phyloP scores from a whole-genome alignment of 352 stramenopile genomes.

The Globisporangium megalacanthum region DNA sequence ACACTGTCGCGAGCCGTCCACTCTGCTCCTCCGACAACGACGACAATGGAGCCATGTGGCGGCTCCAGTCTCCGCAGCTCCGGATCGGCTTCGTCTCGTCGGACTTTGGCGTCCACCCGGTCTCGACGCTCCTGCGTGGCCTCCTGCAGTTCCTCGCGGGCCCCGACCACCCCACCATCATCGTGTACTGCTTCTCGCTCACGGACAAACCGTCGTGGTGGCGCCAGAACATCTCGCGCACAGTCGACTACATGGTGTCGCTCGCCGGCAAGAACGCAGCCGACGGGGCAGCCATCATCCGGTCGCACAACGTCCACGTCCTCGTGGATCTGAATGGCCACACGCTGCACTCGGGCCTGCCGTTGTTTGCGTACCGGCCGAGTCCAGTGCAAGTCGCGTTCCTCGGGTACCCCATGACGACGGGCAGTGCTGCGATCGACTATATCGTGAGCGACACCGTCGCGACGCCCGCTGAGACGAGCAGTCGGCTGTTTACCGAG shows the following conservation, averaged over 20 bases:
- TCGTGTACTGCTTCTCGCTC: conserved; percentile 72
- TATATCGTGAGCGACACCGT: conserved; percentile 63
- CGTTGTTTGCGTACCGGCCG: conserved; percentile 54
- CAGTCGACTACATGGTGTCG: conserved; percentile 64
- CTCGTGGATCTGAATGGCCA: conserved; percentile 83
- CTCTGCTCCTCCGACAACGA: conserved; percentile 5
- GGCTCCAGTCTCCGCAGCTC: conserved; percentile 25
- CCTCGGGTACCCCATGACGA: conserved; percentile 76
- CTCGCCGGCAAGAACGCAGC: conserved; percentile 45
- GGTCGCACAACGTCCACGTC: conserved; percentile 54
- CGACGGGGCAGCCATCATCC: conserved; percentile 46
- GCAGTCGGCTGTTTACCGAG: conserved; percentile 46
- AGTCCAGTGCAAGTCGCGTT: conserved; percentile 68
- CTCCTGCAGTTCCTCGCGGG: conserved; percentile 45
- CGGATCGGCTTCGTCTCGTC: conserved; percentile 73
- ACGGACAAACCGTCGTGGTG: conserved; percentile 63
- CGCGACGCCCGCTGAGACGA: conserved; percentile 37
- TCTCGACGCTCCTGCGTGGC: conserved; percentile 62
- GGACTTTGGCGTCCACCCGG: conserved; percentile 79
- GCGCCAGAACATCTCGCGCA: conserved; percentile 70
- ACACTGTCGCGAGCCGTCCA: conserved; percentile 4
- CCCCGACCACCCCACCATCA: conserved; percentile 19
- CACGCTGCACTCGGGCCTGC: conserved; percentile 70
- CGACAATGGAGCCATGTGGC: conserved; percentile 10
- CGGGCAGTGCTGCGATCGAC: conserved; percentile 51